A percentile compares a stretch with the other conserved stretches of the same genome.
These are phyloP conservation scores for Cryptococcus jaspeensis DNA, from an alignment of 1,284 basidiomycete species.

Conservation along the genomic window DNA sequence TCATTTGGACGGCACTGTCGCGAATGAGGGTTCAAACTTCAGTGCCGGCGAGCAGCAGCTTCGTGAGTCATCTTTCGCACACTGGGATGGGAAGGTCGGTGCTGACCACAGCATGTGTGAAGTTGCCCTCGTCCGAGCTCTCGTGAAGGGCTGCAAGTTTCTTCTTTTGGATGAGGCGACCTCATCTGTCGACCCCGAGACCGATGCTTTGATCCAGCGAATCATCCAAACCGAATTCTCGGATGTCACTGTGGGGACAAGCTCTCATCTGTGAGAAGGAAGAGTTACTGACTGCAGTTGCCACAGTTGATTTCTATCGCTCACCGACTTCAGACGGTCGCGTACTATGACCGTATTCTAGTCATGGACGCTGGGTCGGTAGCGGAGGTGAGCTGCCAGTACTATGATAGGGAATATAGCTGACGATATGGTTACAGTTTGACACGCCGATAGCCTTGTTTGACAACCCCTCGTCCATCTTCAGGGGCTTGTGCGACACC, in stretches of 20 bases:
- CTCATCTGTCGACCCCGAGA: slow-evolving; percentile 70
- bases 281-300: neutral
- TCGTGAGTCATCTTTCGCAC: slow-evolving; percentile 11
- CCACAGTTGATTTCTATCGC: slow-evolving; percentile 64
- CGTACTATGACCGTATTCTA: slow-evolving; percentile 48
- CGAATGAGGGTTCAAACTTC: slow-evolving; percentile 39
- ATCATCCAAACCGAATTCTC: slow-evolving; percentile 72
- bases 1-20: slow-evolving; percentile 57
- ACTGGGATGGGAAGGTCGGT: neutral
- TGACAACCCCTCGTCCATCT: neutral
- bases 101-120: neutral
- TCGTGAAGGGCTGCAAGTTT: slow-evolving; percentile 68
- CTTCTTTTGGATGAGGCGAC: slow-evolving; percentile 61
- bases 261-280: neutral
- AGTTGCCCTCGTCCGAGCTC: slow-evolving; percentile 65
- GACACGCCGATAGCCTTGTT: neutral
- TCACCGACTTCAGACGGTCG: slow-evolving; percentile 71
- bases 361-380: slow-evolving; percentile 45
- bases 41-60: slow-evolving; percentile 58
- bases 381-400: too few relatives aligned
- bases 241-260: slow-evolving; percentile 31
- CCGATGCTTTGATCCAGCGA: slow-evolving; percentile 69
- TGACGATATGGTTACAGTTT: too few relatives aligned
- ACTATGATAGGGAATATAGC: too few relatives aligned
- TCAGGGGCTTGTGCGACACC: neutral